Percentiles rank a stretch among this genome's conserved stretches.
phyloP scores from a whole-genome alignment of 495 filamentous ascomycete genomes.

The Aspergillus steynii region DNA sequence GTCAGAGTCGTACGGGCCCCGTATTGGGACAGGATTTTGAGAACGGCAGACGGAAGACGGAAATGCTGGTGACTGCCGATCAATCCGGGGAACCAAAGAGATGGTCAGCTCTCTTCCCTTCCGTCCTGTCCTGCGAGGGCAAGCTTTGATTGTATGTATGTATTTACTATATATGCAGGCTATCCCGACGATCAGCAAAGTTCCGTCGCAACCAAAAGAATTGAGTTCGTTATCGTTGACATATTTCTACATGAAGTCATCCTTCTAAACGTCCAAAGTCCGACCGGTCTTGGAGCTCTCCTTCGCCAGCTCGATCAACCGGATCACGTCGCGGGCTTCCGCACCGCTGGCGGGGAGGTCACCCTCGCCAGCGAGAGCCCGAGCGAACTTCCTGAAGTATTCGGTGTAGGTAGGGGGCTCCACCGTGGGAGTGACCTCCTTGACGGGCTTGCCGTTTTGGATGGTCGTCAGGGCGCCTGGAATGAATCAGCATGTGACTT shows the following conservation, averaged over 20 bases:
- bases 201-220: background rate
- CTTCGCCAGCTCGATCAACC: constrained; percentile 69
- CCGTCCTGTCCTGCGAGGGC: too few species aligned
- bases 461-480: constrained; percentile 46
- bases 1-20: too few species aligned
- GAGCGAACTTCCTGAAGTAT: constrained; percentile 70
- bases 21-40: too few species aligned
- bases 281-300: constrained; percentile 66
- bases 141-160: too few species aligned
- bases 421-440: constrained; percentile 56
- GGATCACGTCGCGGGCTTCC: constrained; percentile 70
- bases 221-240: background rate
- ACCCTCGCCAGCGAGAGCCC: constrained; percentile 62
- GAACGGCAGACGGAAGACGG: too few species aligned
- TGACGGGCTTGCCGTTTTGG: constrained; percentile 40
- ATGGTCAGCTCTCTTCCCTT: too few species aligned
- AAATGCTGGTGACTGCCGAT: constrained; percentile 1
- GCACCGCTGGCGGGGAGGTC: constrained; percentile 70
- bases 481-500: constrained; percentile 6
- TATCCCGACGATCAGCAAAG: background rate
- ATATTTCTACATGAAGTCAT: background rate
- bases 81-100: constrained; percentile 6
- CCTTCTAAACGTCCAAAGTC: constrained; percentile 53
- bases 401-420: constrained; percentile 70
- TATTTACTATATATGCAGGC: background rate